These are phyloP conservation scores for Auriculariales sp. DNA, from an alignment of 768 basidiomycete species.

Conservation along the genomic window DNA sequence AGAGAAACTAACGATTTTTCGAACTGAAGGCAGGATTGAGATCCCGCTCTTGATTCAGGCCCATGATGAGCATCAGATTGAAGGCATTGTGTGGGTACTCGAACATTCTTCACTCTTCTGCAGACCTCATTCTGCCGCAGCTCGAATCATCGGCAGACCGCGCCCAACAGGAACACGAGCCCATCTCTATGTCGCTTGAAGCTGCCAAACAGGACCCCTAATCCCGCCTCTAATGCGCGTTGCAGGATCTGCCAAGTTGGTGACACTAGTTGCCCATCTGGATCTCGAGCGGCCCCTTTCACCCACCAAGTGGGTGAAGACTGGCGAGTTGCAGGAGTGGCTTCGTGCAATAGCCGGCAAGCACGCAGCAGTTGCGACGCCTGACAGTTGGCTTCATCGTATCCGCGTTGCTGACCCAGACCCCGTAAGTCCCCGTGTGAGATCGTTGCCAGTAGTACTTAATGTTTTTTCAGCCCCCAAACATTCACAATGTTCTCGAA, in stretches of 20 bases:
- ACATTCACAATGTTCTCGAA: constrained; percentile 80
- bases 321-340: constrained; percentile 92
- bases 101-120: constrained; percentile 4
- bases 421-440: constrained; percentile 43
- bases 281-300: constrained; percentile 82
- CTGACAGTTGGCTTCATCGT: constrained; percentile 85
- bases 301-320: constrained; percentile 94
- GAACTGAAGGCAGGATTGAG: constrained; percentile 77
- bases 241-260: constrained; percentile 31
- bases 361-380: constrained; percentile 72
- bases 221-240: constrained; percentile 68
- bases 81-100: constrained; percentile 60
- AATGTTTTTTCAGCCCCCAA: constrained; percentile 52
- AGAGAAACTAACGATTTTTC: constrained; percentile 62
- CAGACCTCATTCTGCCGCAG: too few species aligned
- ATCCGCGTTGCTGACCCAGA: constrained; percentile 88
- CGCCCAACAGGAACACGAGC: constrained; percentile 12
- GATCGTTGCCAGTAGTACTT: constrained; percentile 1
- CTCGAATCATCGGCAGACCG: constrained; percentile 60
- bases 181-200: constrained; percentile 10
- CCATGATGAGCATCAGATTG: constrained; percentile 34
- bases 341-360: constrained; percentile 74
- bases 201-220: too few species aligned
- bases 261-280: constrained; percentile 62
- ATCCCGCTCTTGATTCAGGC: constrained; percentile 48